Evolutionary conservation across 768 basidiomycete species (phyloP).

Genomic region (Lentinula sp.): DNA sequence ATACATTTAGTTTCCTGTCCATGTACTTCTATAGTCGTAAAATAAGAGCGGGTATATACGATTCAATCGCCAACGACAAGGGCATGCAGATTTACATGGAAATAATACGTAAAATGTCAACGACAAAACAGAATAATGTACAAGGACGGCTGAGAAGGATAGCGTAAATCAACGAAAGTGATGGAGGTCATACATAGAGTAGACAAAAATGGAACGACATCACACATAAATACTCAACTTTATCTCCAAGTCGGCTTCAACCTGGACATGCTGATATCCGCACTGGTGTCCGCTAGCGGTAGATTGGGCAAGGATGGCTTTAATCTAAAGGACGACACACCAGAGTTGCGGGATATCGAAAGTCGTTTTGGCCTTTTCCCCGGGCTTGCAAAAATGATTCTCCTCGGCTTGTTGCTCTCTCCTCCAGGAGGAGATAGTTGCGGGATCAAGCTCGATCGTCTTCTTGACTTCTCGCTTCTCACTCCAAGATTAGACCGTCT

Average conservation of each 20-base stretch:
- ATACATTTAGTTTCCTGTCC: background rate
- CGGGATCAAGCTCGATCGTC: conserved; percentile 81
- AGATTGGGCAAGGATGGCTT: conserved; percentile 17
- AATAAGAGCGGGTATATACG: too few relatives aligned
- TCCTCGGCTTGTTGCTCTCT: conserved; percentile 32
- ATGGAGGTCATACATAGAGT: conserved; percentile 9
- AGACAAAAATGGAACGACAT: background rate
- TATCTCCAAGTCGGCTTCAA: conserved; percentile 57
- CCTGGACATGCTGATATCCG: conserved; percentile 43
- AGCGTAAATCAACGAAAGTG: background rate
- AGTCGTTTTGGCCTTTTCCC: conserved; percentile 54
- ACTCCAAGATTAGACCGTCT: conserved; percentile 74
- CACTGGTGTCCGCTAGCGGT: conserved; percentile 28
- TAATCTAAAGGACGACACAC: conserved; percentile 21
- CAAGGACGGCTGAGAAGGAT: background rate
- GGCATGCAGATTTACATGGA: background rate
- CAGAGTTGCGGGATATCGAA: conserved; percentile 32
- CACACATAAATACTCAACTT: conserved; percentile 14
- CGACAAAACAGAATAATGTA: background rate
- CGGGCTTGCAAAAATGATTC: conserved; percentile 47
- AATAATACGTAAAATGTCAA: background rate
- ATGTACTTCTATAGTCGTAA: too few relatives aligned
- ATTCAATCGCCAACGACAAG: background rate
- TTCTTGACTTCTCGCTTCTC: conserved; percentile 64
- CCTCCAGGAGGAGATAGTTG: conserved; percentile 44